A percentile compares a stretch with the other conserved stretches of the same genome.
Conservation (phyloP, 2,329 filamentous ascomycete species). For the Huntiella omanensis region DNA sequence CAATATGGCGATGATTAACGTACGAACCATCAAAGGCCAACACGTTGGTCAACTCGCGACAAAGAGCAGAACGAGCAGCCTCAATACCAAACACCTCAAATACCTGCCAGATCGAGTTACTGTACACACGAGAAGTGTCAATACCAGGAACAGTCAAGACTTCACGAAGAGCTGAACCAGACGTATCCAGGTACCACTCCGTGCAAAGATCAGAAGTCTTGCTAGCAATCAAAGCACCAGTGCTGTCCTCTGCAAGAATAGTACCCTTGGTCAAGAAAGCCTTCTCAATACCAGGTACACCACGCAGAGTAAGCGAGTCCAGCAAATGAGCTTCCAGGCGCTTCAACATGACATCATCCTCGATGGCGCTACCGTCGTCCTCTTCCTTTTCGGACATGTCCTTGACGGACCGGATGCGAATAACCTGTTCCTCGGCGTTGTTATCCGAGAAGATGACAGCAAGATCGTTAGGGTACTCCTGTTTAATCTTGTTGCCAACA, state of each 20-base stretch:
- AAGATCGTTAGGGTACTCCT: conserved; percentile 67
- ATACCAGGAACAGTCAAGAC: conserved; percentile 79
- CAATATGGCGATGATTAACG: conserved; percentile 95
- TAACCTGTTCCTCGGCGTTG: conserved; percentile 87
- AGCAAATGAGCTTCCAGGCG: conserved; percentile 79
- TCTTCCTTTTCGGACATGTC: conserved; percentile 55
- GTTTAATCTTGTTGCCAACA: conserved; percentile 75
- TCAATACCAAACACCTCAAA: conserved; percentile 94
- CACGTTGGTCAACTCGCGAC: conserved; percentile 78
- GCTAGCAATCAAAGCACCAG: conserved; percentile 55
- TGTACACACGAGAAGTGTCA: conserved; percentile 68
- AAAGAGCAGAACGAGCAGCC: conserved; percentile 68
- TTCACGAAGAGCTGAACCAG: conserved; percentile 67
- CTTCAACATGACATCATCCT: conserved; percentile 87
- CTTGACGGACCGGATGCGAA: conserved; percentile 70
- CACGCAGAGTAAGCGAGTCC: conserved; percentile 77
- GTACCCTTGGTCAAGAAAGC: conserved; percentile 80
- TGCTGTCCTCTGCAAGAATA: conserved; percentile 43
- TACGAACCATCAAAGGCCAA: conserved; percentile 98
- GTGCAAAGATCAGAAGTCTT: conserved; percentile 60
- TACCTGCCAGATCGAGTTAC: conserved; percentile 89
- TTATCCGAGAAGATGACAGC: conserved; percentile 95
- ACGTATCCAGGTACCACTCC: conserved; percentile 93
- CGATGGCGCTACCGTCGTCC: conserved; percentile 49
- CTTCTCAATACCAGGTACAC: conserved; percentile 72